Evolutionary conservation across 257 asterid genomes (phyloP).

Genomic region (Anisodus tanguticus): DNA sequence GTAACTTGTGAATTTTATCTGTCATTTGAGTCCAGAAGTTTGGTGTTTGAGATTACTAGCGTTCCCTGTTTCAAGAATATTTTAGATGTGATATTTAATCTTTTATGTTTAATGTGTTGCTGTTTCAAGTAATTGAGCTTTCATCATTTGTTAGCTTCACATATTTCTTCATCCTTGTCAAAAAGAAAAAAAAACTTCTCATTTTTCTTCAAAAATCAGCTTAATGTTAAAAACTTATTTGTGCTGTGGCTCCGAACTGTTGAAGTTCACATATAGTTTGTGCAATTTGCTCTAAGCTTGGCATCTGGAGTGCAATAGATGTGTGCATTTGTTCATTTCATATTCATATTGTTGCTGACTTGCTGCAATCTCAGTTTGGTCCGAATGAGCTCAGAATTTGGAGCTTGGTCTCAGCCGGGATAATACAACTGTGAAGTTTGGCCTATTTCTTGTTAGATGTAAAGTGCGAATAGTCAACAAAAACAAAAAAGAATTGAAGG

Average conservation of each 20-base stretch:
- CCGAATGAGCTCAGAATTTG: not conserved
- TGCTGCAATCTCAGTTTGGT: not conserved
- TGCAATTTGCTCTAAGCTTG: not conserved
- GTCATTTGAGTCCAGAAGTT: conserved; percentile 1
- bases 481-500: not conserved
- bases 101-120: not conserved
- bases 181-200: not conserved
- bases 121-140: not conserved
- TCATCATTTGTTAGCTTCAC: not conserved
- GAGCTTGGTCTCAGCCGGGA: not conserved
- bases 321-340: not conserved
- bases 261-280: no score
- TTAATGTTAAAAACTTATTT: not conserved
- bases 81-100: not conserved
- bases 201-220: not conserved
- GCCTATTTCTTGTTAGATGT: not conserved
- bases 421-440: no score
- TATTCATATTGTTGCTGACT: not conserved
- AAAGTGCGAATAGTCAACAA: no score
- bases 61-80: not conserved
- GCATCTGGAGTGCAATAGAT: no score
- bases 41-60: not conserved
- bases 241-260: not conserved
- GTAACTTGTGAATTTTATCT: conserved; percentile 6
- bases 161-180: not conserved